phyloP scores from a whole-genome alignment of 2,329 filamentous ascomycete genomes.

The Alternaria arborescens region DNA sequence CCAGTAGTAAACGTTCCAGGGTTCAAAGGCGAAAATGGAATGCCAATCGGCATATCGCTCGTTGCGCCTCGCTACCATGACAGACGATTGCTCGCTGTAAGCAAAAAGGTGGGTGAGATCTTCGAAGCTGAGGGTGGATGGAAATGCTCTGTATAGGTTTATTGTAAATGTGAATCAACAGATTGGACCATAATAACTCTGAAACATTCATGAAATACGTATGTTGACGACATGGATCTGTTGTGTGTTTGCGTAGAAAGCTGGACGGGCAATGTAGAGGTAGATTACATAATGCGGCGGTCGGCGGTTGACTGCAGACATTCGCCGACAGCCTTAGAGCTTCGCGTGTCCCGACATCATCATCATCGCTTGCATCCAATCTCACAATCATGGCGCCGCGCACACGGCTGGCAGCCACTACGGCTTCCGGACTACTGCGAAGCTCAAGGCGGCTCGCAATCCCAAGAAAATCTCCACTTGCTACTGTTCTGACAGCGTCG shows the following conservation, averaged over 20 bases:
- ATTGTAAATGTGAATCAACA: neutral
- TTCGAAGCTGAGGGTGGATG: constrained; percentile 46
- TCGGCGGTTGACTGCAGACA: constrained; percentile 24
- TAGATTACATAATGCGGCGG: constrained; percentile 29
- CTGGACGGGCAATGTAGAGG: neutral
- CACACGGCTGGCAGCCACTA: constrained; percentile 44
- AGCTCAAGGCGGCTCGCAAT: constrained; percentile 28
- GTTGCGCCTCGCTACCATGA: constrained; percentile 54
- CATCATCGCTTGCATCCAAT: constrained; percentile 24
- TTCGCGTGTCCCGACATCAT: constrained; percentile 32
- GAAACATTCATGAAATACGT: too few relatives aligned
- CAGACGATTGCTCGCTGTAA: constrained; percentile 39
- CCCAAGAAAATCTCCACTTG: constrained; percentile 30
- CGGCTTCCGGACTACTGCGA: constrained; percentile 39
- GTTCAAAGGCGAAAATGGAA: constrained; percentile 63
- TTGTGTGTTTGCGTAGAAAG: neutral
- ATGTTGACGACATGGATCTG: neutral
- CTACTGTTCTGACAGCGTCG: constrained; percentile 27
- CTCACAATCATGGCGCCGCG: constrained; percentile 48
- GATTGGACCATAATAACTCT: neutral
- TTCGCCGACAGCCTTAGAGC: constrained; percentile 26
- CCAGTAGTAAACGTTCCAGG: constrained; percentile 72
- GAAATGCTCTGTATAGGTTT: constrained; percentile 17
- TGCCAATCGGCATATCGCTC: constrained; percentile 68
- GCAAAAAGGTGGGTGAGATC: constrained; percentile 37